phyloP scores from a whole-genome alignment of 805 yeast genomes.

The Starmerella sirachaensis region DNA sequence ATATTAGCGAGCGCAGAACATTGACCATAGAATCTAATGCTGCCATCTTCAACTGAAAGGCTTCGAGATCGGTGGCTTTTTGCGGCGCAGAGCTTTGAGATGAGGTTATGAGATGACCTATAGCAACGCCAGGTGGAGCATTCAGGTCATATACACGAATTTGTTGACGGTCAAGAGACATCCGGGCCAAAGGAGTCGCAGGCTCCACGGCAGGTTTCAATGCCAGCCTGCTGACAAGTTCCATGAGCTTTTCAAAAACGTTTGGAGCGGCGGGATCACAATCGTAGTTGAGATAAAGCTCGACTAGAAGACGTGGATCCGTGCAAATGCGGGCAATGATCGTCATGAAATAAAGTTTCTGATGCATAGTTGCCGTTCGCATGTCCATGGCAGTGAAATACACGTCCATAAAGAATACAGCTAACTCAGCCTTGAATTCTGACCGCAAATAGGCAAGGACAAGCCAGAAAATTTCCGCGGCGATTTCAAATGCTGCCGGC shows the following conservation, averaged over 20 bases:
- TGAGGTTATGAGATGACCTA: slow-evolving; percentile 38
- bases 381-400: slow-evolving; percentile 90
- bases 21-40: slow-evolving; percentile 73
- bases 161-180: slow-evolving; percentile 37
- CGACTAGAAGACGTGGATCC: slow-evolving; percentile 84
- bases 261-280: slow-evolving; percentile 71
- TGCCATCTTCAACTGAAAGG: slow-evolving; percentile 71
- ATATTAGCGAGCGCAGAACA: slow-evolving; percentile 62
- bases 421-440: slow-evolving; percentile 84
- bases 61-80: slow-evolving; percentile 41
- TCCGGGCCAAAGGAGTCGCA: slow-evolving; percentile 43
- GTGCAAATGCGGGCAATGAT: slow-evolving; percentile 72
- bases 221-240: slow-evolving; percentile 62
- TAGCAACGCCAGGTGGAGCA: slow-evolving; percentile 65
- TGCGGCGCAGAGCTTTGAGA: slow-evolving; percentile 8
- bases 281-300: slow-evolving; percentile 87
- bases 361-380: slow-evolving; percentile 84
- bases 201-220: slow-evolving; percentile 62
- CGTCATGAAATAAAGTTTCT: slow-evolving; percentile 72
- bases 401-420: slow-evolving; percentile 83
- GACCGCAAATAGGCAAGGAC: slow-evolving; percentile 69
- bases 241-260: slow-evolving; percentile 70
- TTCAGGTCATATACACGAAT: slow-evolving; percentile 50
- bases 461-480: slow-evolving; percentile 88
- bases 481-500: slow-evolving; percentile 83